Evolutionary conservation across 176 grass and related monocot species (phyloP), one percentile per base, ranked within the genome.

Genomic region (Eleusine coracana): DNA sequence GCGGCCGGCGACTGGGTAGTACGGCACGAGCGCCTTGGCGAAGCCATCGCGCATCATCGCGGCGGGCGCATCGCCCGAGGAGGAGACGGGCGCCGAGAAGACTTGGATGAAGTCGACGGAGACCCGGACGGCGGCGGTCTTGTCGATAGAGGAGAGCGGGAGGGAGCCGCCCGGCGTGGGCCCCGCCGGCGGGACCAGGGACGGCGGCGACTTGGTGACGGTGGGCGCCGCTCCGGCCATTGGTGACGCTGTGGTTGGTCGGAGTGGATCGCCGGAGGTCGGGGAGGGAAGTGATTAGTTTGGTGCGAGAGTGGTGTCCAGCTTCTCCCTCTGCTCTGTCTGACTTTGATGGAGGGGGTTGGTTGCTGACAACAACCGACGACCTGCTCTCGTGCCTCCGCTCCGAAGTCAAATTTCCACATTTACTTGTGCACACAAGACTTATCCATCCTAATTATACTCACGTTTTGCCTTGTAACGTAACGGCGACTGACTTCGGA

Each of bases 141-240:
- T 68, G 83, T 94, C 89, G 69, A 94, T 94, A 79, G 86, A 88
- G 60, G 92, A 94, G 76, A 94, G 92, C 34, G 92, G 86, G 23
- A 94, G 85, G 63, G 73, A 62, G 38, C 79, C 73, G 40, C 68
- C 28, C 3, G 89, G 92, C 15, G 92, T 94, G 0, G 75, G 41
- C 12, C 49, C 71, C 11, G 83, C 51, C 44, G 89, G 92, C 3
- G 58, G 83, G 8, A 91, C 61, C 58, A 88, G 78, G 6, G 74
- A 70, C 31, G 92, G 71, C 37, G 76, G 56, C 16, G 75, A 86
- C 76, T 91, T 91, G 61, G 75, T 87, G 13, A 91, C 81, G 9
- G 83, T 73, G 44, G 80, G 66, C 31, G 76, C 59, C 10, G 74
- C 79, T 16, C 44, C 73, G 29, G 74, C 77, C 72, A 78, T 83